A percentile compares a stretch with the other conserved stretches of the same genome.
phyloP scores from a whole-genome alignment of 768 basidiomycete genomes.

The Chlorophyllum brunneum region DNA sequence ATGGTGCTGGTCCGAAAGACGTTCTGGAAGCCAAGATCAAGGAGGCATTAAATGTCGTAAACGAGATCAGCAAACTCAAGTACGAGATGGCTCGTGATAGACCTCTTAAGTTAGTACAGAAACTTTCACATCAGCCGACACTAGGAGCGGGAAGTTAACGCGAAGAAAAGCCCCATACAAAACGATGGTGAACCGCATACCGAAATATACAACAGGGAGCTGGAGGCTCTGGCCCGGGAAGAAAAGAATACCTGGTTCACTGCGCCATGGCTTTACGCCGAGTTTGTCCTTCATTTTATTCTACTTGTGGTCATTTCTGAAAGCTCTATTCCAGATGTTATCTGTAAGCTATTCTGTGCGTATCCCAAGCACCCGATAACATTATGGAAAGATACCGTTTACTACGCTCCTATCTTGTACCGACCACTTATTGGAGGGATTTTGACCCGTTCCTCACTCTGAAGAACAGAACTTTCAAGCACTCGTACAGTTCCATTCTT shows the following conservation, averaged over 20 bases:
- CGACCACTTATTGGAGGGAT: constrained; percentile 63
- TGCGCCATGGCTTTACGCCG: constrained; percentile 94
- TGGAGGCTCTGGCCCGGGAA: constrained; percentile 44
- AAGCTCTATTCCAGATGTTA: constrained; percentile 2
- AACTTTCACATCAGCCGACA: no score
- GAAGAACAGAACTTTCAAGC: constrained; percentile 79
- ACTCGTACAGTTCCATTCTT: constrained; percentile 72
- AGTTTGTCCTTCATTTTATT: constrained; percentile 48
- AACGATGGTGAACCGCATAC: constrained; percentile 72
- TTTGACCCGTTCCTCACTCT: constrained; percentile 83
- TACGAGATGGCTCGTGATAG: constrained; percentile 85
- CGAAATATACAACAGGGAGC: constrained; percentile 73
- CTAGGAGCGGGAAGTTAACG: not conserved
- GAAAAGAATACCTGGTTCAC: constrained; percentile 80
- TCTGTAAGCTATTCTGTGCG: not conserved
- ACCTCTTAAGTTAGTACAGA: constrained; percentile 50
- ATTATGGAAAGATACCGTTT: constrained; percentile 66
- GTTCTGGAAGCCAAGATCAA: constrained; percentile 41
- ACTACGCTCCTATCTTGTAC: constrained; percentile 66
- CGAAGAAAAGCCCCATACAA: constrained; percentile 51
- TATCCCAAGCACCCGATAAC: not conserved
- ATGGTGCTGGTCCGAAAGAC: constrained; percentile 18
- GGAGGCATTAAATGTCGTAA: constrained; percentile 81
- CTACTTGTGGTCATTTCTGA: not conserved
- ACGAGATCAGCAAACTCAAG: constrained; percentile 72